Conservation (phyloP, 495 filamentous ascomycete genomes). For the Talaromyces thailandensis region DNA sequence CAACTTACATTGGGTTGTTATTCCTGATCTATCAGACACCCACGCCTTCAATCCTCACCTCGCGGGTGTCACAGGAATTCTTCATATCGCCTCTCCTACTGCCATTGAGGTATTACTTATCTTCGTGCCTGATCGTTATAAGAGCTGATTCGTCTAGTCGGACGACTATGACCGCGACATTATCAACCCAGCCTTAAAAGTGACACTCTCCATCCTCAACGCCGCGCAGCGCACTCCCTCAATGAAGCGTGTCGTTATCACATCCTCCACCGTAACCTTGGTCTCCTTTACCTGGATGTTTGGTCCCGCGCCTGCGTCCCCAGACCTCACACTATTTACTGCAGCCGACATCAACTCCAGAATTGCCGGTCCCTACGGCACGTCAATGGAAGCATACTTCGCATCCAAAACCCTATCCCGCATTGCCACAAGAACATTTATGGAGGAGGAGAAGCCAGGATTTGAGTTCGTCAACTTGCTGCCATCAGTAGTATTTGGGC, state of each 20-base stretch:
- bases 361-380: constrained; percentile 4
- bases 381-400: constrained; percentile 18
- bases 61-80: constrained; percentile 16
- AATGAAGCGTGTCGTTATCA: constrained; percentile 37
- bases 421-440: constrained; percentile 14
- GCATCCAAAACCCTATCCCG: constrained; percentile 24
- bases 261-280: constrained; percentile 26
- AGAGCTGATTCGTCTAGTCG: constrained; percentile 6
- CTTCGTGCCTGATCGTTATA: background rate
- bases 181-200: constrained; percentile 29
- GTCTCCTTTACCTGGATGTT: constrained; percentile 17
- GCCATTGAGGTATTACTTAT: constrained; percentile 5
- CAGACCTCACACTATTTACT: background rate
- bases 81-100: constrained; percentile 27
- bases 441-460: constrained; percentile 9
- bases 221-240: constrained; percentile 23
- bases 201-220: constrained; percentile 31
- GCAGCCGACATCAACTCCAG: constrained; percentile 12
- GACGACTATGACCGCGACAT: constrained; percentile 13
- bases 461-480: constrained; percentile 17
- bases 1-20: constrained; percentile 10
- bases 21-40: constrained; percentile 17
- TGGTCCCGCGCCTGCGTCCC: background rate
- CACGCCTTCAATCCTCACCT: constrained; percentile 17
- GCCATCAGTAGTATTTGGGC: constrained; percentile 14